Evolutionary conservation across 306 rosid genomes (phyloP).

Genomic region (Prunus dulcis): DNA sequence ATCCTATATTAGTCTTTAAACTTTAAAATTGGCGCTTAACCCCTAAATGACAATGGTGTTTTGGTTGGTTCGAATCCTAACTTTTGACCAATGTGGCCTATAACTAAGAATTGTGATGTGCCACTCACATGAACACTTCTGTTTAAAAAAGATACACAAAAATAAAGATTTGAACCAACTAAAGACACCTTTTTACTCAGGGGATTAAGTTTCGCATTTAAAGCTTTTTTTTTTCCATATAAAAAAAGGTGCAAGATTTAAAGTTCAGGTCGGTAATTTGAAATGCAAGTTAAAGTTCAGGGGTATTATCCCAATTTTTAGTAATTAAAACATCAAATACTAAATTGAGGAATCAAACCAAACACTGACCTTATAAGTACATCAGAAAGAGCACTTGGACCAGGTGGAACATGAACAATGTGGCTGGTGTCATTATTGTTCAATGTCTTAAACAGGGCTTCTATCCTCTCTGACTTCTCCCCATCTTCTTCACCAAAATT

Average conservation of each 20-base stretch:
- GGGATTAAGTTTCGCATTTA: not conserved
- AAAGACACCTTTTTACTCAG: not conserved
- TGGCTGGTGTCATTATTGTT: conserved; percentile 79
- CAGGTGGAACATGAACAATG: conserved; percentile 56
- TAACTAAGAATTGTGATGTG: not conserved
- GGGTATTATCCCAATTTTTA: not conserved
- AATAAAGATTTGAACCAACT: not conserved
- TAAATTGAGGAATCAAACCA: conserved; percentile 6
- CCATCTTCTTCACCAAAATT: conserved; percentile 93
- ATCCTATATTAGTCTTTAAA: not conserved
- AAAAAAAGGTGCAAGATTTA: not conserved
- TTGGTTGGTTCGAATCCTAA: not conserved
- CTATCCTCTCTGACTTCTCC: conserved; percentile 78
- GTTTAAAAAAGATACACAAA: not conserved
- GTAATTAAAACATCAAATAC: not conserved
- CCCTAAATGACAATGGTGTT: not conserved
- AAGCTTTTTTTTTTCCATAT: not conserved
- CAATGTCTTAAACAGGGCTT: conserved; percentile 76
- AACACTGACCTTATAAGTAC: conserved; percentile 56
- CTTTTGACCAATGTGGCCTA: not conserved
- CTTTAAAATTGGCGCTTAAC: not conserved
- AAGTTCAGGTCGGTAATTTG: not conserved
- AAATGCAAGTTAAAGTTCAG: not conserved
- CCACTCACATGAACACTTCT: not conserved
- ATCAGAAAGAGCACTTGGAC: conserved; percentile 58